Conservation (phyloP, 2,329 filamentous ascomycete genomes). For the Lizonia empirigonia region DNA sequence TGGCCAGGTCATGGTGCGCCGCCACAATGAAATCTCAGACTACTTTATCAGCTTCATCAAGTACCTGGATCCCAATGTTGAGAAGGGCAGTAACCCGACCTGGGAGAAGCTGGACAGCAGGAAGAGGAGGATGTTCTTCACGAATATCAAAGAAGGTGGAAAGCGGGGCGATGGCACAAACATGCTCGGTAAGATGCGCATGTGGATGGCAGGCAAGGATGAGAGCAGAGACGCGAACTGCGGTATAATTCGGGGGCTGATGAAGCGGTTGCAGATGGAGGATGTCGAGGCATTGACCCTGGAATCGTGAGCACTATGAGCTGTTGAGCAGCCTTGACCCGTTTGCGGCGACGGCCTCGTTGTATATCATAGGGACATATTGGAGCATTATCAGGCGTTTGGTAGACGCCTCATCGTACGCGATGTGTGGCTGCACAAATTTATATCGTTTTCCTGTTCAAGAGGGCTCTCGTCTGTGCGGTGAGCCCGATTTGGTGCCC, state of each 20-base stretch:
- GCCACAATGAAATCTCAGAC: constrained; percentile 36
- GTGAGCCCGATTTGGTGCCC: too few relatives aligned
- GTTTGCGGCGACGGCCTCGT: not conserved
- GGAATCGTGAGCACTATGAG: constrained; percentile 2
- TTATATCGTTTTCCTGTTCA: not conserved
- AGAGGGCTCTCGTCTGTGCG: not conserved
- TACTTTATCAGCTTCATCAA: constrained; percentile 45
- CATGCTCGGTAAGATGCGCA: constrained; percentile 30
- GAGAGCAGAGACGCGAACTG: constrained; percentile 28
- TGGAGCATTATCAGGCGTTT: constrained; percentile 11
- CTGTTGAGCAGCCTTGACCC: too few relatives aligned
- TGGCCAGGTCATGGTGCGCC: constrained; percentile 40
- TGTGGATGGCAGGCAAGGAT: constrained; percentile 30
- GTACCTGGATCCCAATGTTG: constrained; percentile 39
- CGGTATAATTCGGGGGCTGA: constrained; percentile 26
- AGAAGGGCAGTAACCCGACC: constrained; percentile 21
- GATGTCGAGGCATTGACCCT: constrained; percentile 26
- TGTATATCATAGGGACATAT: not conserved
- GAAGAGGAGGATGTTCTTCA: constrained; percentile 36
- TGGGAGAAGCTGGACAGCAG: constrained; percentile 34
- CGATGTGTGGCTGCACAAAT: constrained; percentile 11
- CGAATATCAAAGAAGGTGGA: constrained; percentile 35
- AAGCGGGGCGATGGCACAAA: constrained; percentile 29
- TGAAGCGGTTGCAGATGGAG: constrained; percentile 37
- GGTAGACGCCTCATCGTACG: constrained; percentile 10